Evolutionary conservation across 2,329 filamentous ascomycete species (phyloP), one percentile per base, ranked within the genome.

Genomic region (Curvularia sp.): DNA sequence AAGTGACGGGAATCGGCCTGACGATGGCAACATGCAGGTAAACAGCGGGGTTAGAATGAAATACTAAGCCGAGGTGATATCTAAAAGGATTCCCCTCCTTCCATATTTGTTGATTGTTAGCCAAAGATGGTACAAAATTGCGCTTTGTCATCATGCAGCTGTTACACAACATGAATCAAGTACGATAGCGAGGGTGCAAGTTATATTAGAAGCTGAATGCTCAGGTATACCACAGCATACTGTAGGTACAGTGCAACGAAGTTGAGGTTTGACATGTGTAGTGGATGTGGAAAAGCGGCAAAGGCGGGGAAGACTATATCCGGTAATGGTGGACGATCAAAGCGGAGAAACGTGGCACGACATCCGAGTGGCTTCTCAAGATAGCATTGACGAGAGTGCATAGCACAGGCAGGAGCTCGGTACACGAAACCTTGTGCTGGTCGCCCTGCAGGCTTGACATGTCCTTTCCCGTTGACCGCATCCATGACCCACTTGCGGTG

Each of bases 261-360:
- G 20, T 43, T 26, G 13, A 22, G 18, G 22, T 6, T 13, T 12
- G 22, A 43, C 22, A 43, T n/a, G 41, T 15, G 41, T 13, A 26
- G 41, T 22, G 46, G 46, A 10, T 48, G 46, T 48, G 30, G 46
- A 20, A 22, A 43, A 26, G 10, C 18, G 26, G 44, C 38, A 31
- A 15, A 24, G 49, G 53, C 42, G 53, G 53, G 46, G 53, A 55
- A 55, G 18, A 26, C 15, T 38, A n/a, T 43, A 30, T 18, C 22
- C 47, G 53, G 44, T 26, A 51, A 28, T 22, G 15, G 41, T 49
- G 24, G 44, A 26, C 38, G 15, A 49, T 42, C 33, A 15, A 46
- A 24, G 13, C 26, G 33, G 33, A 26, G 38, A 5, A 12, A 15
- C 20, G 15, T 33, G 26, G 20, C 46, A 39, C 33, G 15, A 44